These are phyloP conservation scores for Perilla frutescens DNA, from an alignment of 257 asterid species.

Conservation along the genomic window DNA sequence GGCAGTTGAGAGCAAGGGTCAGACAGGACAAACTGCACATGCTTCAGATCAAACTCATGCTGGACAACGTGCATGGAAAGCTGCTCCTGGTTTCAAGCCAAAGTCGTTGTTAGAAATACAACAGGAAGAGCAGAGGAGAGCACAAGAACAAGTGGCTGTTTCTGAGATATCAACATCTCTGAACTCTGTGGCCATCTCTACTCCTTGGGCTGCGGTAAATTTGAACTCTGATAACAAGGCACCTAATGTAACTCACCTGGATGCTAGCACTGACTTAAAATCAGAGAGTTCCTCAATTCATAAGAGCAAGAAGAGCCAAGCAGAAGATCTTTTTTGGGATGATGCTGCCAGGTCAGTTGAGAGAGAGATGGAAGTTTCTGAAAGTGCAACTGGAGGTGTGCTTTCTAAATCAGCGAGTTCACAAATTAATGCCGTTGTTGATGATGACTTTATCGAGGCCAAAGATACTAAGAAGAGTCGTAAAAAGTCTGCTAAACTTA, in stretches of 20 bases:
- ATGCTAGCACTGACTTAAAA: conserved; percentile 44
- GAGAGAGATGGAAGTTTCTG: conserved; percentile 52
- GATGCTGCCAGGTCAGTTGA: conserved; percentile 48
- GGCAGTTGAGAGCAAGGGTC: conserved; percentile 41
- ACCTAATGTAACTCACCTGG: conserved; percentile 50
- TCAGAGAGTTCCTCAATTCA: conserved; percentile 48
- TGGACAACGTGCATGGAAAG: conserved; percentile 90
- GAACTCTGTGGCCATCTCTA: conserved; percentile 53
- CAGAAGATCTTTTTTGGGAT: conserved; percentile 71
- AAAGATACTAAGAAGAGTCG: conserved; percentile 93
- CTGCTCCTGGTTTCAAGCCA: conserved; percentile 96
- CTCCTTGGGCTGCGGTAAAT: conserved; percentile 75
- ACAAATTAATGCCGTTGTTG: conserved; percentile 48
- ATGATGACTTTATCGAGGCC: conserved; percentile 81
- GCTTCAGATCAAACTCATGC: conserved; percentile 50
- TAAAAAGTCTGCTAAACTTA: conserved; percentile 82
- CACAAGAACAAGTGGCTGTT: conserved; percentile 57
- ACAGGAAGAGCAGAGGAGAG: conserved; percentile 93
- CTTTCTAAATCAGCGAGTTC: conserved; percentile 46
- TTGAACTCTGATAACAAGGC: conserved; percentile 60
- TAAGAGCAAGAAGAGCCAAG: conserved; percentile 62
- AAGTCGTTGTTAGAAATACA: conserved; percentile 92
- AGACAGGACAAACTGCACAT: conserved; percentile 44
- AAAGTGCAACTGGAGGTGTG: conserved; percentile 32
- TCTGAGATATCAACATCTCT: conserved; percentile 61